phyloP scores from a whole-genome alignment of 2,329 filamentous ascomycete species.

The Claviceps pusilla region DNA sequence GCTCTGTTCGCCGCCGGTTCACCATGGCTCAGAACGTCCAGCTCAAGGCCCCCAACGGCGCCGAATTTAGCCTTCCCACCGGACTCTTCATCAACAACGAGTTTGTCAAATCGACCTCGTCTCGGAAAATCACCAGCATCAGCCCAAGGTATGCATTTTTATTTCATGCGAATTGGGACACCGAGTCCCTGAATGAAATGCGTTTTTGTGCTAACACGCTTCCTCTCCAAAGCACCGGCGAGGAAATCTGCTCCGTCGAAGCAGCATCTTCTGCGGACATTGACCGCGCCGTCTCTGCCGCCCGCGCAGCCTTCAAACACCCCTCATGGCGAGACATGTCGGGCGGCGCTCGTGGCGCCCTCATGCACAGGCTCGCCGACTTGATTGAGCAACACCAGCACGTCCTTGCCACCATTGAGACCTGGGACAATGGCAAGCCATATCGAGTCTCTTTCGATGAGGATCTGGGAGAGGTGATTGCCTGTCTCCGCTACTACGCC shows the following conservation, averaged over 20 bases:
- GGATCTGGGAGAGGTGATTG: conserved; percentile 37
- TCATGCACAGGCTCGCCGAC: conserved; percentile 58
- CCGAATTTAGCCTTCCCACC: conserved; percentile 48
- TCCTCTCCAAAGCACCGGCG: conserved; percentile 14
- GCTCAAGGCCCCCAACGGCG: conserved; percentile 40
- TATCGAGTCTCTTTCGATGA: conserved; percentile 51
- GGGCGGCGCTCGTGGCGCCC: conserved; percentile 48
- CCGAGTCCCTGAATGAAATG: background rate
- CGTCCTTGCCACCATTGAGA: conserved; percentile 41
- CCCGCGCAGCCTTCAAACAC: conserved; percentile 52
- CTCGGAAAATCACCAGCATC: conserved; percentile 41
- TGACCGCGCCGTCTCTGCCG: conserved; percentile 24
- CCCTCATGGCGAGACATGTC: conserved; percentile 55
- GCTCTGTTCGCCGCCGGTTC: background rate
- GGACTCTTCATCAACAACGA: conserved; percentile 69
- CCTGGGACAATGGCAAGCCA: conserved; percentile 66
- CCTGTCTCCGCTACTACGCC: conserved; percentile 54
- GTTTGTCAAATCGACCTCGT: conserved; percentile 47
- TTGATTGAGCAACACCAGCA: conserved; percentile 50
- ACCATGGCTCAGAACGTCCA: conserved; percentile 7
- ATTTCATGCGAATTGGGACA: background rate
- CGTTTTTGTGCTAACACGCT: background rate
- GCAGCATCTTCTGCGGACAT: conserved; percentile 17
- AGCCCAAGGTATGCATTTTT: conserved; percentile 28
- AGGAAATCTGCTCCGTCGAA: conserved; percentile 19